Evolutionary conservation across 257 asterid species (phyloP).

Genomic region (Primulina tabacum): DNA sequence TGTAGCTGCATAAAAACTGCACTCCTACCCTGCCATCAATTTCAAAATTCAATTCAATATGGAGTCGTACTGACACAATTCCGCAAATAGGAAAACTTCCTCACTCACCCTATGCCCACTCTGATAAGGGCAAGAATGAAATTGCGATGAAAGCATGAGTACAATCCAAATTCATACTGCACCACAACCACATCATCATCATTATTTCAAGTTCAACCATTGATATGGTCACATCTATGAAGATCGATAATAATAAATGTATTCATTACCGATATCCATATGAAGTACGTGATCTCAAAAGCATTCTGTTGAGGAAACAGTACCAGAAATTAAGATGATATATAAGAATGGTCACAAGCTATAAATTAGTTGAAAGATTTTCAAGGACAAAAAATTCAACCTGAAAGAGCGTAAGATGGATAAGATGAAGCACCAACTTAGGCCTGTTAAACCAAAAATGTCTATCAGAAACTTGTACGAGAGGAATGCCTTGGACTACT

Average conservation of each 20-base stretch:
- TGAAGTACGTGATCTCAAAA: slow-evolving; percentile 84
- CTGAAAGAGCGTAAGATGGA: slow-evolving; percentile 90
- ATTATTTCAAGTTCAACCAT: background rate
- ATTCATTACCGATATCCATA: slow-evolving; percentile 75
- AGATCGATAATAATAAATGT: background rate
- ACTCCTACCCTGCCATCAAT: slow-evolving; percentile 57
- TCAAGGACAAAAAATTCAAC: slow-evolving; percentile 23
- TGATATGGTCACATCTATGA: background rate
- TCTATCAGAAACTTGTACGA: slow-evolving; percentile 83
- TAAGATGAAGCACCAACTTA: slow-evolving; percentile 53
- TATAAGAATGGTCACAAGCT: background rate
- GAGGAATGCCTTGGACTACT: slow-evolving; percentile 94
- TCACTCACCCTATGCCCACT: slow-evolving; percentile 70
- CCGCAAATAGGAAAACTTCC: background rate
- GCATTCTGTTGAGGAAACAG: slow-evolving; percentile 60
- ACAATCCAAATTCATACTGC: slow-evolving; percentile 89
- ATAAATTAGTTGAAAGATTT: background rate
- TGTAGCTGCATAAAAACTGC: slow-evolving; percentile 82
- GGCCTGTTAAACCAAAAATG: slow-evolving; percentile 91
- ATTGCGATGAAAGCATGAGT: slow-evolving; percentile 77
- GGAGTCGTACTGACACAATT: background rate
- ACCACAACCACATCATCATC: slow-evolving; percentile 11
- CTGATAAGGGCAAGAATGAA: slow-evolving; percentile 57
- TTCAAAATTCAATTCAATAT: background rate
- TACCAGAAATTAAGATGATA: slow-evolving; percentile 9